These are phyloP conservation scores for Tylopilus balloui DNA, from an alignment of 768 basidiomycete genomes.

Conservation along the genomic window DNA sequence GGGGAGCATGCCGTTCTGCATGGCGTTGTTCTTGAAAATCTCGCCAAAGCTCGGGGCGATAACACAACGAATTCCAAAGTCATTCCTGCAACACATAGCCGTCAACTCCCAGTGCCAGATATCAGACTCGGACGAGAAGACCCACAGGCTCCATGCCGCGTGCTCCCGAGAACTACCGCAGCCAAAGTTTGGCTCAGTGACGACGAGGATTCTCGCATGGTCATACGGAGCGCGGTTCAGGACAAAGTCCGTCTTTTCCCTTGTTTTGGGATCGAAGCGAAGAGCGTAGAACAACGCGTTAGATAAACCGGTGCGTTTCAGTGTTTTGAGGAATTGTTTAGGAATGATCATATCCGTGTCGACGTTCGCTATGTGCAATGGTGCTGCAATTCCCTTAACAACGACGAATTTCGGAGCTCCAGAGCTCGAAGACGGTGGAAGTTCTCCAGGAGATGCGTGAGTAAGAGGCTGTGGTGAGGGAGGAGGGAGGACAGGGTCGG, in stretches of 20 bases:
- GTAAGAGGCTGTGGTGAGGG: constrained; percentile 43
- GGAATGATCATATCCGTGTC: constrained; percentile 96
- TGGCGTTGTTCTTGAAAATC: constrained; percentile 84
- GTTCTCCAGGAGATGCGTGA: constrained; percentile 28
- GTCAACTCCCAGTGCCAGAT: constrained; percentile 2
- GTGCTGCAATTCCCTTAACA: constrained; percentile 72
- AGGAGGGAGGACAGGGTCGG: constrained; percentile 57
- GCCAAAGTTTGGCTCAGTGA: constrained; percentile 86
- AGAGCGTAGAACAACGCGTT: constrained; percentile 79
- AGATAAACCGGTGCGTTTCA: constrained; percentile 85
- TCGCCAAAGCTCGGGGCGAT: constrained; percentile 90
- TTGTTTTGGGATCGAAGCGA: constrained; percentile 72
- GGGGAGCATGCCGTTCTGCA: constrained; percentile 94
- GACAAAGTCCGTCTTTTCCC: constrained; percentile 78
- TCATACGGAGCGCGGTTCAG: constrained; percentile 79
- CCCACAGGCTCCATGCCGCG: constrained; percentile 82
- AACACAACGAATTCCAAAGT: constrained; percentile 86
- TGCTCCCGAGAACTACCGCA: constrained; percentile 90
- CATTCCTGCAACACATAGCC: constrained; percentile 45
- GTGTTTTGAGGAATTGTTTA: constrained; percentile 88
- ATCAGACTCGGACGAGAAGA: constrained; percentile 11
- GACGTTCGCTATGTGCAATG: constrained; percentile 78
- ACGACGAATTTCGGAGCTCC: constrained; percentile 59
- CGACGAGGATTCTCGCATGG: constrained; percentile 73
- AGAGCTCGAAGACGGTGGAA: constrained; percentile 44